phyloP scores from a whole-genome alignment of 2,329 filamentous ascomycete genomes.

The Cladosporium sp. region DNA sequence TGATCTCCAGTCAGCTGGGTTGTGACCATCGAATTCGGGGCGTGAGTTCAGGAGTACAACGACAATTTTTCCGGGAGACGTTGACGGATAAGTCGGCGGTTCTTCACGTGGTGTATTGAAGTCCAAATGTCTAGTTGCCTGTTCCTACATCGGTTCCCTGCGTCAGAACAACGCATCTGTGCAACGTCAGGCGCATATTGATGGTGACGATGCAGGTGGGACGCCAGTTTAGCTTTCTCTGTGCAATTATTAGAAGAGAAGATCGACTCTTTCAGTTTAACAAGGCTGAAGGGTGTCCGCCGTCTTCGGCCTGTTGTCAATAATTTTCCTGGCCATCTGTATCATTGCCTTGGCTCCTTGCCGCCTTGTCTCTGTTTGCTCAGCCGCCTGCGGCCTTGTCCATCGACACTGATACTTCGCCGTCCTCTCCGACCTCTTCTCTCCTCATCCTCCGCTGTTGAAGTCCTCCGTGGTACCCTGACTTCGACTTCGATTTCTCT shows the following conservation, averaged over 20 bases:
- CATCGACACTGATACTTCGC: slow-evolving; percentile 24
- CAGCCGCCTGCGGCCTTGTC: slow-evolving; percentile 28
- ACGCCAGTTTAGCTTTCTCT: no score
- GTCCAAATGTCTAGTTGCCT: background rate
- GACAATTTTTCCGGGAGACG: background rate
- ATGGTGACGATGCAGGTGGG: background rate
- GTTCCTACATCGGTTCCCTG: background rate
- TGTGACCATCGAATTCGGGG: background rate
- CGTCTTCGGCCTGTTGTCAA: background rate
- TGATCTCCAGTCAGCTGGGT: background rate
- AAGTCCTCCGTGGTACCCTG: slow-evolving; percentile 23
- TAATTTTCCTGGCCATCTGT: background rate
- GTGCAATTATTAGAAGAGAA: background rate
- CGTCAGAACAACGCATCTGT: slow-evolving; percentile 11
- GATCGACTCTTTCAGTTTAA: background rate
- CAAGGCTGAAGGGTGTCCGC: background rate
- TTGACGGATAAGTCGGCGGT: background rate
- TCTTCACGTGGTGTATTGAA: background rate
- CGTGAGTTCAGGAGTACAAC: background rate
- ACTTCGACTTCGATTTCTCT: slow-evolving; percentile 25
- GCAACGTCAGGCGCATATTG: background rate
- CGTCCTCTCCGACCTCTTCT: slow-evolving; percentile 22
- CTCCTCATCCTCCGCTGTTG: slow-evolving; percentile 14
- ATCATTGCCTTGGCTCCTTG: background rate
- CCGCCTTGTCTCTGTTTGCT: slow-evolving; percentile 26